These are phyloP conservation scores for Cucumis variabilis DNA, from an alignment of 331 rosid species.

Conservation along the genomic window DNA sequence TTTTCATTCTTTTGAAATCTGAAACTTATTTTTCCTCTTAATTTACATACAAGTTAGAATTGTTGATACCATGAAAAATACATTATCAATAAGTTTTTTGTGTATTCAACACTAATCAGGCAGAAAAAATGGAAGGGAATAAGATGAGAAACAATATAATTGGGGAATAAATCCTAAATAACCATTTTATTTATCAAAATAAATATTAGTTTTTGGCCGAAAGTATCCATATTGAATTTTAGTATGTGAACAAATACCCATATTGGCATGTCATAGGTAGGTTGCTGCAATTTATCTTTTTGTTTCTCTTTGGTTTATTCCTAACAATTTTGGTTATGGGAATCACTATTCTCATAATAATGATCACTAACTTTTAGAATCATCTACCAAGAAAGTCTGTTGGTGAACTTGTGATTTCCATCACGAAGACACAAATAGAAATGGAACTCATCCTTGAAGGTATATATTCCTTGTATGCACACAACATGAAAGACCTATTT, in stretches of 20 bases:
- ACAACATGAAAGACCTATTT: neutral
- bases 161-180: neutral
- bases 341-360: slow-evolving; percentile 23
- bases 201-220: neutral
- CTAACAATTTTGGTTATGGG: neutral
- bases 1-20: neutral
- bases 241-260: neutral
- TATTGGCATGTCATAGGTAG: neutral
- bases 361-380: slow-evolving; percentile 27
- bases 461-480: slow-evolving; percentile 13
- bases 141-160: slow-evolving; percentile 4
- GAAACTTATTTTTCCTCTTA: neutral
- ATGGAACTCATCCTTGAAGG: slow-evolving; percentile 27
- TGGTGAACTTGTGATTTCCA: slow-evolving; percentile 69
- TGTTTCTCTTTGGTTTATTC: neutral
- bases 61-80: neutral
- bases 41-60: neutral
- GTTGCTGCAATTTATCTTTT: neutral
- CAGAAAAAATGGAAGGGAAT: neutral
- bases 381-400: slow-evolving; percentile 73
- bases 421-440: slow-evolving; percentile 31
- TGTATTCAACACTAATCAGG: neutral
- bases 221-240: neutral
- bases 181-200: neutral
- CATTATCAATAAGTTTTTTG: too few species aligned